Conservation (phyloP, 805 yeast species). For the Zygotorulaspora chibaensis region DNA sequence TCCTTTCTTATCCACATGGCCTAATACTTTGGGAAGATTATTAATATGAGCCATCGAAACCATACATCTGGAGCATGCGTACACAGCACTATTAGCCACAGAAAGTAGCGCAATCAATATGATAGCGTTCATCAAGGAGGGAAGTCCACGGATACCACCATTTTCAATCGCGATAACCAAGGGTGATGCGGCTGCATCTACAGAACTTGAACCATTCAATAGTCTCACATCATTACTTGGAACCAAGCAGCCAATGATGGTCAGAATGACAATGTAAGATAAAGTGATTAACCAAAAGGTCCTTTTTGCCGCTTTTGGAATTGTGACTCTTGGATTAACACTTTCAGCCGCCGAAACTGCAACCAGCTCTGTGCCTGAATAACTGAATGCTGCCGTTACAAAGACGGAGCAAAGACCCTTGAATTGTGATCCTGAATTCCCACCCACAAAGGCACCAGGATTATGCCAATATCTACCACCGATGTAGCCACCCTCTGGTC, state of each 20-base stretch:
- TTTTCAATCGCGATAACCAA: conserved; percentile 66
- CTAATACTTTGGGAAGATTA: conserved; percentile 55
- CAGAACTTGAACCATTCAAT: conserved; percentile 44
- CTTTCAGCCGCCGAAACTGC: conserved; percentile 79
- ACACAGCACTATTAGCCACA: conserved; percentile 70
- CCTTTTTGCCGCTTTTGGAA: conserved; percentile 75
- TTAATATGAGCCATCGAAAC: conserved; percentile 65
- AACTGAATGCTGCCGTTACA: conserved; percentile 73
- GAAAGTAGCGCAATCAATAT: conserved; percentile 65
- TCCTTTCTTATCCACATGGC: conserved; percentile 71
- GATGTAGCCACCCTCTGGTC: conserved; percentile 45
- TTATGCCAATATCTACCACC: conserved; percentile 50
- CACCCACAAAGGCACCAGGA: conserved; percentile 53
- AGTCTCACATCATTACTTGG: conserved; percentile 51
- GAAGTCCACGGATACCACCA: conserved; percentile 63
- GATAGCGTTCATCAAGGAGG: conserved; percentile 67
- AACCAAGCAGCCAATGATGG: conserved; percentile 60
- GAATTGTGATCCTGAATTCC: conserved; percentile 35
- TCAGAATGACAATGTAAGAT: conserved; percentile 61
- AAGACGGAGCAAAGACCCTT: conserved; percentile 72
- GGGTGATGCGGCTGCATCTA: conserved; percentile 65
- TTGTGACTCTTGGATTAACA: conserved; percentile 56
- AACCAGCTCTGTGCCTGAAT: conserved; percentile 68
- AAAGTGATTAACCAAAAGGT: conserved; percentile 76
- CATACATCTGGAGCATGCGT: conserved; percentile 64